phyloP scores from a whole-genome alignment of 345 rosid genomes.

The Clarkia xantiana region DNA sequence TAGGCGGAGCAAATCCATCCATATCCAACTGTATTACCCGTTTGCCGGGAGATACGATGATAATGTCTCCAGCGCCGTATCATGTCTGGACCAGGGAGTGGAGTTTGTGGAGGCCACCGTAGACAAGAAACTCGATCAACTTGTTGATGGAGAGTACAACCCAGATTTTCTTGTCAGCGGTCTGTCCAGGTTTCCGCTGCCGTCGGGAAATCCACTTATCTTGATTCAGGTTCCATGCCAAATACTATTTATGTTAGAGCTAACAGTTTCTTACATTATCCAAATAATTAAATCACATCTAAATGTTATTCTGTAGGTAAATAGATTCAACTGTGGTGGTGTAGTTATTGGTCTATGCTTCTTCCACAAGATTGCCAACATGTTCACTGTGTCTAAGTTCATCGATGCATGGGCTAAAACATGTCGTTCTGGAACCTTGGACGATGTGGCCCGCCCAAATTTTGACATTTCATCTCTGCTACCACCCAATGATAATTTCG shows the following conservation, averaged over 20 bases:
- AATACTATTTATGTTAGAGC: too few relatives aligned
- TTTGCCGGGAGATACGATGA: constrained; percentile 12
- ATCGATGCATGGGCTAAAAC: constrained; percentile 13
- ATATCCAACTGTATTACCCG: constrained; percentile 14
- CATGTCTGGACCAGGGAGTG: constrained; percentile 18
- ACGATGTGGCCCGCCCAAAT: background rate
- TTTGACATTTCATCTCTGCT: background rate
- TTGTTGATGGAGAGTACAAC: background rate
- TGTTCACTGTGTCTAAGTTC: constrained; percentile 8
- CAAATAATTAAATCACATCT: too few relatives aligned
- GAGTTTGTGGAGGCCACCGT: constrained; percentile 13
- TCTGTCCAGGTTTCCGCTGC: constrained; percentile 4
- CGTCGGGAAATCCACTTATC: background rate
- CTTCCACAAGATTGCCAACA: constrained; percentile 14
- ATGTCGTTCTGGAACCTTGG: constrained; percentile 1
- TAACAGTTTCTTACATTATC: too few relatives aligned
- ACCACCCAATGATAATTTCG: background rate
- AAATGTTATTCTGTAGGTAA: constrained; percentile 11
- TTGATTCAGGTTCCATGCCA: too few relatives aligned
- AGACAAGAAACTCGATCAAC: too few relatives aligned
- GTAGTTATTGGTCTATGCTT: constrained; percentile 10
- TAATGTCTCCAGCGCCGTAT: background rate
- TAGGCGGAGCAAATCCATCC: too few relatives aligned
- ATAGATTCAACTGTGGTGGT: constrained; percentile 14
- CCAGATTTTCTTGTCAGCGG: constrained; percentile 4